A percentile compares a stretch with the other conserved stretches of the same genome.
Evolutionary conservation across 2,329 filamentous ascomycete genomes (phyloP).

Genomic region (Aspergillus bombycis): DNA sequence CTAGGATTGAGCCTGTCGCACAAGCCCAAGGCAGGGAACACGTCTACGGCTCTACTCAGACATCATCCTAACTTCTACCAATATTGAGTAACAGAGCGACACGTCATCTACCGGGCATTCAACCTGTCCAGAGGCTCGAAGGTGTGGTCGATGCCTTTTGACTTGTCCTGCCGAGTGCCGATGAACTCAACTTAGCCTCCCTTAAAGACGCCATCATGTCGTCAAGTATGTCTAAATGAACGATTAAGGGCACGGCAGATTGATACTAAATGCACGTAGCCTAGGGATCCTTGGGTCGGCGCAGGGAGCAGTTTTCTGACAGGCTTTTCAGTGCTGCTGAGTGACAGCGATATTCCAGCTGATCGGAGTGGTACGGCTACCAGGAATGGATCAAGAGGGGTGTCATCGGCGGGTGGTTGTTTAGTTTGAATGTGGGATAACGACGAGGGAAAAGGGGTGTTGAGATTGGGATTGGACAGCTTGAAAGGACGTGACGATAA

Average conservation of each 20-base stretch:
- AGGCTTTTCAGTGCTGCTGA: not conserved
- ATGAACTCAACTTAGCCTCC: no score
- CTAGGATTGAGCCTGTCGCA: no score
- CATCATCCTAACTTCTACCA: no score
- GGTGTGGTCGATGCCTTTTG: not conserved
- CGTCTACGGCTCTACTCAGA: no score
- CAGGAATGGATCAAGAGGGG: no score
- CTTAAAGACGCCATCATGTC: no score
- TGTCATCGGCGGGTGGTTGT: not conserved
- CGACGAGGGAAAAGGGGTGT: not conserved
- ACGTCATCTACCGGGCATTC: not conserved
- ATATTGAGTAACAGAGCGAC: not conserved
- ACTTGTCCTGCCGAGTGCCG: not conserved
- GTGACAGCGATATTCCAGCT: not conserved
- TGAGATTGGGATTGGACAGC: not conserved
- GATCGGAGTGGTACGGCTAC: not conserved
- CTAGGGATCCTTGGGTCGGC: not conserved
- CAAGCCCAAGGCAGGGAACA: no score
- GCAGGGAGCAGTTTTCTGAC: not conserved
- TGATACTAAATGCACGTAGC: not conserved
- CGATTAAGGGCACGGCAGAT: not conserved
- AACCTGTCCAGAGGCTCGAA: not conserved
- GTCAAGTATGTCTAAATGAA: no score
- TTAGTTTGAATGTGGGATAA: not conserved
- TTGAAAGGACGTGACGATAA: not conserved